Base-by-base conservation (phyloP, 805 yeast species). In the Brettanomyces sp. region DNA sequence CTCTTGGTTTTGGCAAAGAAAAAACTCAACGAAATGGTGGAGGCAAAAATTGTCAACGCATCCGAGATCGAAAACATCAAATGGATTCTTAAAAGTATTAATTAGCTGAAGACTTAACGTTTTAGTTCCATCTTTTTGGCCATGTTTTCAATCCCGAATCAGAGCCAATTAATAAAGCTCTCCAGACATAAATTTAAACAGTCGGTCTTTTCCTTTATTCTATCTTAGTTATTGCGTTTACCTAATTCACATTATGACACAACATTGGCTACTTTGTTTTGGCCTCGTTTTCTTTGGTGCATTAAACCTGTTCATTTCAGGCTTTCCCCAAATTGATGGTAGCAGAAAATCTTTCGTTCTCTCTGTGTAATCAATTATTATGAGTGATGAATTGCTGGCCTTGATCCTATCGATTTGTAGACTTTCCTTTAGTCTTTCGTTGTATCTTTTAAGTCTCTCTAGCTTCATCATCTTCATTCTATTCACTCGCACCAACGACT, bases 341-440 rank as follows among this genome's bases (percentile, higher is more conserved):
- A 76, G 58, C 39, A 76, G 59, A 40, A 68, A 68, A 56, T 76
- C 81, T 3, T 70, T 68, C 5, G 71, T 69, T 22, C 63, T 67
- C 45, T 70, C 67, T 6, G 70, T 64, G 41, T 64, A 68, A 45
- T 71, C 65, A 12, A 75, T 68, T 21, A 74, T 64, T 61, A 63
- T 56, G 35, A 73, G 63, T 6, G 80, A 74, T 6, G 84, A 83
- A 54, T 76, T 75, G 4, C 86, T 79, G 7, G 85, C 81, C 32
- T 80, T 77, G 2, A 80, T 77, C 49, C 89, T 66, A 11, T 81
- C 80, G 45, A 76, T 64, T 3, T 70, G 57, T 36, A 84, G 57
- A 39, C 77, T 73, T 28, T 71, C 71, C 52, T 70, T 73, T 35
- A 83, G 60, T 49, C 75, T 76, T 3, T 61, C 56, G 53, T 80